A percentile compares a stretch with the other conserved stretches of the same genome.
Conservation (phyloP, 78 protist genomes). For the Dictyostelium purpureum region DNA sequence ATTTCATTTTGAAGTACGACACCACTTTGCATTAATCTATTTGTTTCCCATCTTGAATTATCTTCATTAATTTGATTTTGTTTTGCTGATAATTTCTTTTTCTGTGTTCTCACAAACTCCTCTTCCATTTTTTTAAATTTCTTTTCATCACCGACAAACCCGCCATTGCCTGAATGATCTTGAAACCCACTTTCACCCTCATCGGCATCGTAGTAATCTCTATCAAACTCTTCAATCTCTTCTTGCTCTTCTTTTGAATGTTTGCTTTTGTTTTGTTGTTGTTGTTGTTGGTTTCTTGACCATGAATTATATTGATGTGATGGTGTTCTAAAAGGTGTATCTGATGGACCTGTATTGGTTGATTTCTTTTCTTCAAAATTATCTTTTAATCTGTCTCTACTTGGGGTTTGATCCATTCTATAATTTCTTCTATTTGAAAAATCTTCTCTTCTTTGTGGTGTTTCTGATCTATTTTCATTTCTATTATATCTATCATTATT, state of each 20-base stretch:
- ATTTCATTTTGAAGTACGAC: constrained; percentile 67
- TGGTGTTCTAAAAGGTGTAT: constrained; percentile 32
- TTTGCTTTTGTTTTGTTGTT: background rate
- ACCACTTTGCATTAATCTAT: constrained; percentile 84
- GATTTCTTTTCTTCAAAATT: background rate
- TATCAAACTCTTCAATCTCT: constrained; percentile 72
- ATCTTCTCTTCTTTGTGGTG: constrained; percentile 24
- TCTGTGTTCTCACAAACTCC: constrained; percentile 43
- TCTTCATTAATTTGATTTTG: constrained; percentile 76
- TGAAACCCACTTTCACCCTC: constrained; percentile 73
- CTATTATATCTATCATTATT: background rate
- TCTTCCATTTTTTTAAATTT: constrained; percentile 80
- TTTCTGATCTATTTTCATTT: background rate
- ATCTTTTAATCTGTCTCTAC: background rate
- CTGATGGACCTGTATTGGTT: constrained; percentile 8
- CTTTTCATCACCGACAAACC: constrained; percentile 72
- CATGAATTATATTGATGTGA: constrained; percentile 22
- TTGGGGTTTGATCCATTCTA: background rate
- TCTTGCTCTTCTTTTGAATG: constrained; percentile 39
- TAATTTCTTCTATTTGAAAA: background rate
- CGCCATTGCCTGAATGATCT: constrained; percentile 1
- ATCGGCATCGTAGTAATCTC: constrained; percentile 83
- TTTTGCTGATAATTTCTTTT: constrained; percentile 17
- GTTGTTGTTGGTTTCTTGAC: background rate
- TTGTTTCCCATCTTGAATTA: constrained; percentile 86